These are phyloP conservation scores for Linderina pennispora DNA, from an alignment of 192 early-diverging fungal genomes.

Conservation along the genomic window DNA sequence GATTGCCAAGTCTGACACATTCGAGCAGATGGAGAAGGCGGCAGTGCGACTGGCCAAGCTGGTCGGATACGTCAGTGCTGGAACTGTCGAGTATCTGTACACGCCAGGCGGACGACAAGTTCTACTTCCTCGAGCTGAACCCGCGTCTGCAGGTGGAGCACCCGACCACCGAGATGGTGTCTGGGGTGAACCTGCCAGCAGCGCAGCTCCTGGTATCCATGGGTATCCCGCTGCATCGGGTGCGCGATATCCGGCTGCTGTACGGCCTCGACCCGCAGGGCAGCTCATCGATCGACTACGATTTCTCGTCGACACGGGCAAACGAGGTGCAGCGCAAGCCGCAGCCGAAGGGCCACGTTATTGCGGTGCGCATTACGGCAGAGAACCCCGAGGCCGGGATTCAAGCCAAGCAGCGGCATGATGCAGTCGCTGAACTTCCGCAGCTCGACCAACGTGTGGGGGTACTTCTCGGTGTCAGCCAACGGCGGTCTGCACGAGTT, in stretches of 20 bases:
- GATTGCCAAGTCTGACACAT: constrained; percentile 70
- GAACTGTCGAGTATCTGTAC: constrained; percentile 97
- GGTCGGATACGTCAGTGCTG: constrained; percentile 92
- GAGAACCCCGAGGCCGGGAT: constrained; percentile 99
- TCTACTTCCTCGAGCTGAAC: constrained; percentile 96
- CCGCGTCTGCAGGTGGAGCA: constrained; percentile 98
- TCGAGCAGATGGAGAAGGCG: constrained; percentile 89
- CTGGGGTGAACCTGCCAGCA: constrained; percentile 95
- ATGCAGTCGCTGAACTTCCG: constrained; percentile 97
- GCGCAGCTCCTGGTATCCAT: constrained; percentile 98
- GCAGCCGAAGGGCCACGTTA: constrained; percentile 92
- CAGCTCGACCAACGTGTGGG: constrained; percentile 95
- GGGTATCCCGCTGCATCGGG: constrained; percentile 94
- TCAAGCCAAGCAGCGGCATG: constrained; percentile 96
- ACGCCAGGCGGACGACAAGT: constrained; percentile 77
- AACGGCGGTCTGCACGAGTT: constrained; percentile 96
- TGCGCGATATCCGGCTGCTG: constrained; percentile 92
- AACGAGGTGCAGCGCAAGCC: constrained; percentile 86
- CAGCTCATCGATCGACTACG: constrained; percentile 89
- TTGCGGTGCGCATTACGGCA: constrained; percentile 96
- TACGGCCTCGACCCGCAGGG: constrained; percentile 88
- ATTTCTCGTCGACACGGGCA: constrained; percentile 70
- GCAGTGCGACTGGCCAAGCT: constrained; percentile 92
- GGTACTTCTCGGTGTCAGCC: constrained; percentile 96
- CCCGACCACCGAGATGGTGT: constrained; percentile 98